Base-by-base conservation (phyloP, 495 filamentous ascomycete genomes). In the Wilcoxina mikolae region DNA sequence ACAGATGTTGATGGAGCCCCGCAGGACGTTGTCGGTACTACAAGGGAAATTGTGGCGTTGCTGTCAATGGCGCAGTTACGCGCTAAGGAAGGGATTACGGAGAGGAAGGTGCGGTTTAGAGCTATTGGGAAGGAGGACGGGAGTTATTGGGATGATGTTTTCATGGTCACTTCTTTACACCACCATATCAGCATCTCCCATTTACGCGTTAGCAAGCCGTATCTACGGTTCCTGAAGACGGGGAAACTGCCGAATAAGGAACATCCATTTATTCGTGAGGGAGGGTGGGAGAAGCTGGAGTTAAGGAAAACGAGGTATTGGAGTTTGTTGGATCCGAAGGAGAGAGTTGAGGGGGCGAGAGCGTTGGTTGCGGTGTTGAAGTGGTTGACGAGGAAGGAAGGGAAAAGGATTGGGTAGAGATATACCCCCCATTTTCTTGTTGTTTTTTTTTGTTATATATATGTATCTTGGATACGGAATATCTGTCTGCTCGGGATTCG, bases 111-210 rank as follows among this genome's bases (percentile, higher is more conserved):
- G 15, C 56, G 63, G 26, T 60, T 45, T 41, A 44, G 54, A 29
- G 62, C 63, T 24, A 31, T 66, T 24, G 63, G 63, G 18, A 59
- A 51, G 33, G 54, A 25, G n/a, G 53, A 56, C 28, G 51, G 41
- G 5, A 23, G 18, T 28, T 58, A 57, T 39, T 66, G 59, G 56
- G 64, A 66, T 56, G 63, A 65, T 56, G 64, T 66, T 56, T 66
- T 62, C 31, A 57, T 66, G 47, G 47, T 66, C 28, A 65, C 62
- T 41, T 28, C 41, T 15, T 49, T 65, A 48, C 64, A 66, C 53
- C 60, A 59, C 33, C 64, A 66, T 38, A 35, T 66, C 24, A 55
- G 59, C 9, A 65, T 66, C 33, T 53, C 59, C 20, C 54, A 58
- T 9, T 31, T 55, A 11, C 56, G 59, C 27, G 56, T 66, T 42